These are phyloP conservation scores for Leccinum fallax DNA, from an alignment of 1,284 basidiomycete genomes.

Conservation along the genomic window DNA sequence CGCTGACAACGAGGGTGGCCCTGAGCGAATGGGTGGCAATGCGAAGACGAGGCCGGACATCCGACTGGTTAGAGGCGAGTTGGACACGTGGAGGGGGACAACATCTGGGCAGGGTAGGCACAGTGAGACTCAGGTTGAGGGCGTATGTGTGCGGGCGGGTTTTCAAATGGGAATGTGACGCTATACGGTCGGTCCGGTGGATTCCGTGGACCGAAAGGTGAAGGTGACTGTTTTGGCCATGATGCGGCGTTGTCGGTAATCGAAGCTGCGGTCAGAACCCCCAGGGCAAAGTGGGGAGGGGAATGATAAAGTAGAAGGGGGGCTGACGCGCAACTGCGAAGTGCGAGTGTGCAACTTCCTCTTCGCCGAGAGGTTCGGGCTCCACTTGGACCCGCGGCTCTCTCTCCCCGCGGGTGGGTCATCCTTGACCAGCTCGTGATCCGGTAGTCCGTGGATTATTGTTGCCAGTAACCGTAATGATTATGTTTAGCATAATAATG, in stretches of 20 bases:
- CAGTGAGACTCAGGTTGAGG: conserved; percentile 18
- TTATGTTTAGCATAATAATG: background rate
- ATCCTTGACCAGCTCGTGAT: background rate
- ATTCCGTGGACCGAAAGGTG: background rate
- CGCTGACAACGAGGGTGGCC: conserved; percentile 27
- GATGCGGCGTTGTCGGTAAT: background rate
- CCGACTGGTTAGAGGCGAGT: conserved; percentile 8
- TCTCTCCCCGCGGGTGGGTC: background rate
- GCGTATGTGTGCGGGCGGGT: conserved; percentile 4
- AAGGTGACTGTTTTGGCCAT: background rate
- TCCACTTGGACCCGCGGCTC: background rate
- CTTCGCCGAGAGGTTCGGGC: background rate
- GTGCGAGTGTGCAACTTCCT: background rate
- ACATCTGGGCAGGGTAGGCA: conserved; percentile 6
- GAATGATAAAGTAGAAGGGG: background rate
- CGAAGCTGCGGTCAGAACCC: conserved; percentile 2
- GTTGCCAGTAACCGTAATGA: background rate
- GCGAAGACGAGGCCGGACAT: conserved; percentile 9
- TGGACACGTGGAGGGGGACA: conserved; percentile 16
- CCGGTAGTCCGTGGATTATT: background rate
- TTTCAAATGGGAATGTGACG: conserved; percentile 4
- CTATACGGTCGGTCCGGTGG: background rate
- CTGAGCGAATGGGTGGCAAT: conserved; percentile 9
- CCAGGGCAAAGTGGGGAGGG: background rate
- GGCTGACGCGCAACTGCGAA: background rate